phyloP scores from a whole-genome alignment of 192 early-diverging fungal species.

The Coemansia umbellata region DNA sequence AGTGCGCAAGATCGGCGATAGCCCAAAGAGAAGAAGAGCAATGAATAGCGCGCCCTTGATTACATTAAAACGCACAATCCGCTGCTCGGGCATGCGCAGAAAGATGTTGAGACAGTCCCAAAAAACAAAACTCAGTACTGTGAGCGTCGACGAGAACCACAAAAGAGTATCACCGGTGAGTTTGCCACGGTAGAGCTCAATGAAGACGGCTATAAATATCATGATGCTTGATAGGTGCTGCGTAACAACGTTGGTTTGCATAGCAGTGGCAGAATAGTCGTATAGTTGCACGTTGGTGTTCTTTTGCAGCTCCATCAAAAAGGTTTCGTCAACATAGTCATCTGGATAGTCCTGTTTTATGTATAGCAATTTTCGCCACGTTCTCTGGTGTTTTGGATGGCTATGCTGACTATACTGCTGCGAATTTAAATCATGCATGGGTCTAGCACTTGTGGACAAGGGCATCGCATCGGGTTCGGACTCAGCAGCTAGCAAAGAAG shows the following conservation, averaged over 20 bases:
- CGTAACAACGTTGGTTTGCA: slow-evolving; percentile 70
- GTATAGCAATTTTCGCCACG: slow-evolving; percentile 81
- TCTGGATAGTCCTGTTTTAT: slow-evolving; percentile 87
- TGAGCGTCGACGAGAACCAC: slow-evolving; percentile 53
- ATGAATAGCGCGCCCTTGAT: slow-evolving; percentile 69
- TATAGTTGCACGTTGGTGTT: slow-evolving; percentile 86
- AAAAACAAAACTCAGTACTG: slow-evolving; percentile 64
- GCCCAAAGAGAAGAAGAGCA: slow-evolving; percentile 69
- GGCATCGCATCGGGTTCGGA: too few relatives aligned
- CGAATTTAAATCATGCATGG: too few relatives aligned
- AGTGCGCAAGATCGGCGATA: slow-evolving; percentile 88
- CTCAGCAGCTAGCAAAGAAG: too few relatives aligned
- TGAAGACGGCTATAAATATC: slow-evolving; percentile 88
- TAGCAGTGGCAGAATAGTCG: slow-evolving; percentile 76
- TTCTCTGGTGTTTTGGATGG: slow-evolving; percentile 17
- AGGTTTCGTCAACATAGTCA: slow-evolving; percentile 86
- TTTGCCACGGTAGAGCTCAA: slow-evolving; percentile 58
- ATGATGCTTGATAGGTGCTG: slow-evolving; percentile 84
- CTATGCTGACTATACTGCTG: too few relatives aligned
- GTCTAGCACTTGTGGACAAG: too few relatives aligned
- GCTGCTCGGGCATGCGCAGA: slow-evolving; percentile 34
- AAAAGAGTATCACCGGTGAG: slow-evolving; percentile 60
- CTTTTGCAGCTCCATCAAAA: slow-evolving; percentile 82
- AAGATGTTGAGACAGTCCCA: slow-evolving; percentile 56
- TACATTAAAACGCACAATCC: slow-evolving; percentile 34